A percentile compares a stretch with the other conserved stretches of the same genome.
Evolutionary conservation across 1,284 basidiomycete species (phyloP).

Genomic region (Caloboletus firmus): DNA sequence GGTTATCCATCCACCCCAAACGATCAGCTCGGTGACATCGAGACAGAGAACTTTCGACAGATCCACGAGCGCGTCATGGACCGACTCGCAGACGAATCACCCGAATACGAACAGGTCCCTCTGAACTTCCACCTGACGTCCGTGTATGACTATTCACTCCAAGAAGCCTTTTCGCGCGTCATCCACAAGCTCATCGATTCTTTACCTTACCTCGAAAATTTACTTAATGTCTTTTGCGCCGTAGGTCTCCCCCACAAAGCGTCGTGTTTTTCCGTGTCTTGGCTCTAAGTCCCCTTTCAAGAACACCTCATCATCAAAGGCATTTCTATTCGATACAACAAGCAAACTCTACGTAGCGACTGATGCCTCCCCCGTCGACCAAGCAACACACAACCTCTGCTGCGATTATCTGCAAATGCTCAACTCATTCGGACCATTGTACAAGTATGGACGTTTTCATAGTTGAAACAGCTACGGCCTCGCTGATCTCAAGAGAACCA

Average conservation of each 20-base stretch:
- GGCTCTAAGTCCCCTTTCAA: constrained; percentile 32
- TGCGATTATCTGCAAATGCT: constrained; percentile 91
- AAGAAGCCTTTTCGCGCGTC: constrained; percentile 84
- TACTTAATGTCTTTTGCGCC: constrained; percentile 80
- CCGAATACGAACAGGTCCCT: constrained; percentile 67
- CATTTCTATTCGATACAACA: constrained; percentile 87
- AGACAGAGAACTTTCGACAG: constrained; percentile 81
- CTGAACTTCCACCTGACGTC: constrained; percentile 87
- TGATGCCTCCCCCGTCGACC: constrained; percentile 90
- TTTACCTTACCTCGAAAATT: constrained; percentile 71
- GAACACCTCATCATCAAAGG: constrained; percentile 90
- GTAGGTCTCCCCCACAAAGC: constrained; percentile 42
- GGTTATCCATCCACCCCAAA: constrained; percentile 20
- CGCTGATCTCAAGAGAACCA: neutral
- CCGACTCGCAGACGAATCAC: constrained; percentile 71
- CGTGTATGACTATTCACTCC: constrained; percentile 85
- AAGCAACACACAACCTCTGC: constrained; percentile 83
- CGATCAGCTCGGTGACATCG: neutral
- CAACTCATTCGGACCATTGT: constrained; percentile 81
- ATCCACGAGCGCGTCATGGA: constrained; percentile 85
- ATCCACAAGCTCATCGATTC: constrained; percentile 73
- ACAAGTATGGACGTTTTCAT: constrained; percentile 53
- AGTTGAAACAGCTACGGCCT: neutral
- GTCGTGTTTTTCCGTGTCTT: neutral
- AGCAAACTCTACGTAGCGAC: constrained; percentile 90